Evolutionary conservation across 495 filamentous ascomycete species (phyloP).

Genomic region (Xylaria palmicola): DNA sequence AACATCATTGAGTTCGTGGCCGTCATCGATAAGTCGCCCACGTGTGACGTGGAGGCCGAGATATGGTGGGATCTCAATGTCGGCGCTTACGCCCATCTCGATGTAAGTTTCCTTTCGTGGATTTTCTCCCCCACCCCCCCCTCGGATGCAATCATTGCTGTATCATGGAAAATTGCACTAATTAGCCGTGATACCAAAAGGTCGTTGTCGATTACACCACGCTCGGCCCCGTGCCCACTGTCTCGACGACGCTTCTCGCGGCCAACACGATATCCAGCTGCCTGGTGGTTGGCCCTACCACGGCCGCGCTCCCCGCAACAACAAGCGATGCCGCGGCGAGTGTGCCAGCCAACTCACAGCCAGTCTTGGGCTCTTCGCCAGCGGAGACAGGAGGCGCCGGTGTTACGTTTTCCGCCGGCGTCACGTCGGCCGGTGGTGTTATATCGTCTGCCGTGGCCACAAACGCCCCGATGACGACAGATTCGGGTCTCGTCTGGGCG

Average conservation of each 20-base stretch:
- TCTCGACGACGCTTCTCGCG: constrained; percentile 29
- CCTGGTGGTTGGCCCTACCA: constrained; percentile 12
- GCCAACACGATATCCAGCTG: constrained; percentile 26
- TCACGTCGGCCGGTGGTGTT: not conserved
- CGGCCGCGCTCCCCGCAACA: not conserved
- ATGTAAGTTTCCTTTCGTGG: constrained; percentile 7
- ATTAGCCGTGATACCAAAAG: not conserved
- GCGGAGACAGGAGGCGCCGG: not conserved
- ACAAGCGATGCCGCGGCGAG: not conserved
- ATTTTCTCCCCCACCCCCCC: too few relatives aligned
- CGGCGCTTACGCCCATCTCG: constrained; percentile 28
- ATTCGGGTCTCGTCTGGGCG: not conserved
- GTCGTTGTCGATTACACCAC: constrained; percentile 31
- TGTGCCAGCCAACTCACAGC: not conserved
- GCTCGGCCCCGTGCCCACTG: constrained; percentile 27
- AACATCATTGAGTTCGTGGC: constrained; percentile 35
- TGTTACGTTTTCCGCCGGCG: not conserved
- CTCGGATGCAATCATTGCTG: too few relatives aligned
- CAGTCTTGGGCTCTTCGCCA: not conserved
- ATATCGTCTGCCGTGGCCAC: not conserved
- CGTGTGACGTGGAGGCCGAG: constrained; percentile 23
- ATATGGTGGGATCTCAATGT: constrained; percentile 31
- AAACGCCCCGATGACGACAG: not conserved
- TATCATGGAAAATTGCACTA: not conserved
- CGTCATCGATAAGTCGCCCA: constrained; percentile 24